A percentile compares a stretch with the other conserved stretches of the same genome.
These are phyloP conservation scores for Solanum hybrid DNA, from an alignment of 305 asterid genomes.

Conservation along the genomic window DNA sequence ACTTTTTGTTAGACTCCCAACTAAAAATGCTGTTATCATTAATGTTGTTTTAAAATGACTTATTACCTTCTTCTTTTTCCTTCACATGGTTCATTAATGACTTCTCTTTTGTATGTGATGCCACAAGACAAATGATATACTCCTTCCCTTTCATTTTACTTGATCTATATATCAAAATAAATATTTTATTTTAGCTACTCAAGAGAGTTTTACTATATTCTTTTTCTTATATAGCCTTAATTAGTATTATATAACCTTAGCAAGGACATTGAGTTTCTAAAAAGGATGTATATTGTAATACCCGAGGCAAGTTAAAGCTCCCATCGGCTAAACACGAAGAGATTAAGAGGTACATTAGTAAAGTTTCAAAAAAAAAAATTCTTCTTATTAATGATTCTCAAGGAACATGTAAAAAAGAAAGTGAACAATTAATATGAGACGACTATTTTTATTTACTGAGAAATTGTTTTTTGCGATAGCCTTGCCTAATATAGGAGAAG, in stretches of 20 bases:
- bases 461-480: too few species aligned
- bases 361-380: too few species aligned
- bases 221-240: too few species aligned
- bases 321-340: neutral
- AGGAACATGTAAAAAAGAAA: too few species aligned
- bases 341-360: neutral
- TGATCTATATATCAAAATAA: neutral
- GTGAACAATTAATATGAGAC: too few species aligned
- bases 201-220: too few species aligned
- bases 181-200: accelerated
- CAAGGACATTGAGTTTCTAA: neutral
- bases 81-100: neutral
- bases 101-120: neutral
- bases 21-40: neutral
- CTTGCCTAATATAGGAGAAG: too few species aligned
- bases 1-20: neutral
- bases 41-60: neutral
- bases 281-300: neutral
- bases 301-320: neutral
- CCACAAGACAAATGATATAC: neutral
- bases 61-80: neutral
- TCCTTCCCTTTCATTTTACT: accelerated
- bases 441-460: too few species aligned
- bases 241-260: neutral
- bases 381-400: too few species aligned